These are phyloP conservation scores for Xylaria digitata DNA, from an alignment of 2,329 filamentous ascomycete genomes.

Conservation along the genomic window DNA sequence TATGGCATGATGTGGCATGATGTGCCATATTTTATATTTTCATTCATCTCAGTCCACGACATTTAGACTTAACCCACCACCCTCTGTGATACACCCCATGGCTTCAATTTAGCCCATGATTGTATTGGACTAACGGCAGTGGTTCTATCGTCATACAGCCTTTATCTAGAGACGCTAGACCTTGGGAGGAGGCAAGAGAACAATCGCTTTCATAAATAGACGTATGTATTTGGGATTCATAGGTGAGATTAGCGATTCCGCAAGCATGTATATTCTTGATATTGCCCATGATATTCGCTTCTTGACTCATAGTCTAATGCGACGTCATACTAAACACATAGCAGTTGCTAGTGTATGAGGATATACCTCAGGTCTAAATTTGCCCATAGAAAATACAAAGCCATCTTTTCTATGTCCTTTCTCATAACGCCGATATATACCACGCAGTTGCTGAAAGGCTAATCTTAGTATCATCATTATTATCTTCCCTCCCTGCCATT, in stretches of 20 bases:
- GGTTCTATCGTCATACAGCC: neutral
- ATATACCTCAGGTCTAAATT: constrained; percentile 16
- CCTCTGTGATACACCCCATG: neutral
- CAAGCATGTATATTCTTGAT: neutral
- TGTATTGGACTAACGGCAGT: neutral
- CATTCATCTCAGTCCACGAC: neutral
- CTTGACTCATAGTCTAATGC: constrained; percentile 12
- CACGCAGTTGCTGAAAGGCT: constrained; percentile 34
- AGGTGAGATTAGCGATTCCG: neutral
- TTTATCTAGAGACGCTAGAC: neutral
- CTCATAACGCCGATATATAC: constrained; percentile 43
- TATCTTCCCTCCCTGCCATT: neutral
- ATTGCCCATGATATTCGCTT: constrained; percentile 6
- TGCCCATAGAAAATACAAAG: constrained; percentile 32
- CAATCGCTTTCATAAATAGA: neutral
- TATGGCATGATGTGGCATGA: neutral
- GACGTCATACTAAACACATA: constrained; percentile 20
- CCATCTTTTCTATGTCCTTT: constrained; percentile 38
- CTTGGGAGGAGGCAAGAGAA: neutral
- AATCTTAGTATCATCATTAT: constrained; percentile 22
- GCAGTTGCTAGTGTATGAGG: constrained; percentile 16
- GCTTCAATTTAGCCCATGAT: neutral
- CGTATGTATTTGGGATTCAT: neutral
- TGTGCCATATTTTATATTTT: neutral
- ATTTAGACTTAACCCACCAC: neutral